A percentile compares a stretch with the other conserved stretches of the same genome.
Conservation (phyloP, 106 monocot genomes). For the Chionographis japonica region DNA sequence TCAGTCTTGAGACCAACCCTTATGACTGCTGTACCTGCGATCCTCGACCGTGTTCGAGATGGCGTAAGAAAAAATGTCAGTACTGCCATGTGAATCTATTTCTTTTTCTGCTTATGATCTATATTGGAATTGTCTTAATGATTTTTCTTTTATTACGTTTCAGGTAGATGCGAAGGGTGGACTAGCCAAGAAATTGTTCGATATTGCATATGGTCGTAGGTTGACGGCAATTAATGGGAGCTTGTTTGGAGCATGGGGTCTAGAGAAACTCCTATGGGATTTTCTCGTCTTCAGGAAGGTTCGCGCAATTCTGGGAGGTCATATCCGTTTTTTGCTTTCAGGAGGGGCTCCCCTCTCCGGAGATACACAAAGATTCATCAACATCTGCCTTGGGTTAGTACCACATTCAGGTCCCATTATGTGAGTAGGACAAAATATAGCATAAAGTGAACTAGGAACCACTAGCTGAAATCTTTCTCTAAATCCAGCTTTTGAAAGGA, state of each 20-base stretch:
- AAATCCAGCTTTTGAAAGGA: no score
- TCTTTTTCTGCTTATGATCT: neutral
- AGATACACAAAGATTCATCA: constrained; percentile 98
- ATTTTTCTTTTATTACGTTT: constrained; percentile 12
- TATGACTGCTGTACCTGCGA: constrained; percentile 96
- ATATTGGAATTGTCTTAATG: neutral
- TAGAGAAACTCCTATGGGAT: constrained; percentile 89
- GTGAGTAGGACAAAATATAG: no score
- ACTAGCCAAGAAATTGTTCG: constrained; percentile 78
- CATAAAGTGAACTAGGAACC: no score
- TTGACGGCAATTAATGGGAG: constrained; percentile 92
- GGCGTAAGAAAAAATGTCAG: constrained; percentile 81
- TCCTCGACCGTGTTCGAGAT: constrained; percentile 93
- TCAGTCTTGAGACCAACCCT: constrained; percentile 78
- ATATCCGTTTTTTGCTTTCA: constrained; percentile 80
- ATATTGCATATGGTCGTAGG: constrained; percentile 78
- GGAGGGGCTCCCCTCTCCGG: constrained; percentile 97
- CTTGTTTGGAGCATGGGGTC: constrained; percentile 98
- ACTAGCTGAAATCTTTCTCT: no score
- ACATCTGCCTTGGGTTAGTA: constrained; percentile 92
- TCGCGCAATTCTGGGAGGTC: constrained; percentile 84
- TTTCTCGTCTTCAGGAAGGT: constrained; percentile 90
- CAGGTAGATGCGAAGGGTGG: constrained; percentile 97
- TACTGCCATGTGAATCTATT: neutral
- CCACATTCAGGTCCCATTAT: neutral